Conservation (phyloP, 768 basidiomycete genomes). For the Chiua virens region DNA sequence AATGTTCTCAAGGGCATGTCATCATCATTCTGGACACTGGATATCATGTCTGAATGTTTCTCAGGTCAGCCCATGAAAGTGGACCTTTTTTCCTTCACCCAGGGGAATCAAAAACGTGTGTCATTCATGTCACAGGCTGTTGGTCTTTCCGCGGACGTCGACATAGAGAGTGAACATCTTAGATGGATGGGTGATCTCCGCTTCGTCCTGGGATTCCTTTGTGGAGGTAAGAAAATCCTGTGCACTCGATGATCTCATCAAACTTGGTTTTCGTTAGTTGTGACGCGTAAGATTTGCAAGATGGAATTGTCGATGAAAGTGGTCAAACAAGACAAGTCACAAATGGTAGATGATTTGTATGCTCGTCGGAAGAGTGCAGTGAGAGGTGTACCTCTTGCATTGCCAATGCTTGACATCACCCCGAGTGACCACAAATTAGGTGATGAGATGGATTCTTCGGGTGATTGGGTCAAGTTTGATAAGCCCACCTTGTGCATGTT, state of each 20-base stretch:
- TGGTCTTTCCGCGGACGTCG: slow-evolving; percentile 84
- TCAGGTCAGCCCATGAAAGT: slow-evolving; percentile 71
- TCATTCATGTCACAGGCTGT: slow-evolving; percentile 85
- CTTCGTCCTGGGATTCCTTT: slow-evolving; percentile 70
- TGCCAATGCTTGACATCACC: slow-evolving; percentile 11
- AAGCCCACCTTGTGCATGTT: slow-evolving; percentile 68
- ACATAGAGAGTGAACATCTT: slow-evolving; percentile 79
- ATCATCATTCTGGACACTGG: neutral
- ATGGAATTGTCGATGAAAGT: slow-evolving; percentile 70
- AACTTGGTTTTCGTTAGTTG: slow-evolving; percentile 39
- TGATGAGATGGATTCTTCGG: slow-evolving; percentile 35
- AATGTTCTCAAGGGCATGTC: slow-evolving; percentile 73
- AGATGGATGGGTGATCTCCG: slow-evolving; percentile 86
- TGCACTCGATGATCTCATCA: neutral
- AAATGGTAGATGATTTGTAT: slow-evolving; percentile 58
- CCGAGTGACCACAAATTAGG: slow-evolving; percentile 10
- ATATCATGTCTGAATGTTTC: neutral
- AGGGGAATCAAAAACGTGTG: slow-evolving; percentile 58
- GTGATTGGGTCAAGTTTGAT: slow-evolving; percentile 69
- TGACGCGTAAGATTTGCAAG: slow-evolving; percentile 62
- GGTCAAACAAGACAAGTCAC: slow-evolving; percentile 65
- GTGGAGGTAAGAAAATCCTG: slow-evolving; percentile 50
- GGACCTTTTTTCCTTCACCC: slow-evolving; percentile 77
- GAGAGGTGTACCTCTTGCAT: slow-evolving; percentile 7
- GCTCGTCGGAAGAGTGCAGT: slow-evolving; percentile 34